Evolutionary conservation across 176 grass and related monocot genomes (phyloP).

Genomic region (Elymus sibiricus): DNA sequence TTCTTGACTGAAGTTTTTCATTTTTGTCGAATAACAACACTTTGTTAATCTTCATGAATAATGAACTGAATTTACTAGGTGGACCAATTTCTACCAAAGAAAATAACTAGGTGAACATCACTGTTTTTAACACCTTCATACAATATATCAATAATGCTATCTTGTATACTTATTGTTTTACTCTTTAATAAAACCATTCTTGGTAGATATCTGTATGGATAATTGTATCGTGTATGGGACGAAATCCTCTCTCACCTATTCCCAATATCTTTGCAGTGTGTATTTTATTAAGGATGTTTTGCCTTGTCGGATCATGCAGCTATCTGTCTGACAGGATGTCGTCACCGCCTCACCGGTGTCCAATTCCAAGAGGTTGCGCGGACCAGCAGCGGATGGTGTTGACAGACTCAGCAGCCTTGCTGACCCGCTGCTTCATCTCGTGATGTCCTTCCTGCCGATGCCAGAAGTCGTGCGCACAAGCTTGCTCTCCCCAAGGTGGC

Average conservation of each 20-base stretch:
- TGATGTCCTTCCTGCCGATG: not conserved
- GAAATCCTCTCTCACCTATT: not conserved
- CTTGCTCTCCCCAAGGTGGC: not conserved
- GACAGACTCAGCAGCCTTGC: not conserved
- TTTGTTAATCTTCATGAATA: too few species aligned
- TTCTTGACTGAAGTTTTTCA: too few species aligned
- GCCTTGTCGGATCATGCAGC: not conserved
- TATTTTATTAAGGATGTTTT: not conserved
- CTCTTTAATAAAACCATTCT: too few species aligned
- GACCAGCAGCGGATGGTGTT: not conserved
- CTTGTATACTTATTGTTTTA: too few species aligned
- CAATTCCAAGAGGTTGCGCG: not conserved
- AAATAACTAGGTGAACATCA: too few species aligned
- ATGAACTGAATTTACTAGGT: too few species aligned
- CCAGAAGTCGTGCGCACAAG: not conserved
- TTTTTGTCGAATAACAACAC: too few species aligned
- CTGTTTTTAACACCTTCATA: too few species aligned
- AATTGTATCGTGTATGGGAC: not conserved
- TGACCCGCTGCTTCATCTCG: not conserved
- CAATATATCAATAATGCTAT: too few species aligned
- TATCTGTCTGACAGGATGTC: not conserved
- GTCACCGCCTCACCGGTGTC: too few species aligned
- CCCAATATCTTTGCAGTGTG: not conserved
- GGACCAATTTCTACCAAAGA: too few species aligned
- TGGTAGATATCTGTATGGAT: not conserved